A percentile compares a stretch with the other conserved stretches of the same genome.
Evolutionary conservation across 1,139 yeast species (phyloP).

Genomic region (Sugiyamaella grinbergsii): DNA sequence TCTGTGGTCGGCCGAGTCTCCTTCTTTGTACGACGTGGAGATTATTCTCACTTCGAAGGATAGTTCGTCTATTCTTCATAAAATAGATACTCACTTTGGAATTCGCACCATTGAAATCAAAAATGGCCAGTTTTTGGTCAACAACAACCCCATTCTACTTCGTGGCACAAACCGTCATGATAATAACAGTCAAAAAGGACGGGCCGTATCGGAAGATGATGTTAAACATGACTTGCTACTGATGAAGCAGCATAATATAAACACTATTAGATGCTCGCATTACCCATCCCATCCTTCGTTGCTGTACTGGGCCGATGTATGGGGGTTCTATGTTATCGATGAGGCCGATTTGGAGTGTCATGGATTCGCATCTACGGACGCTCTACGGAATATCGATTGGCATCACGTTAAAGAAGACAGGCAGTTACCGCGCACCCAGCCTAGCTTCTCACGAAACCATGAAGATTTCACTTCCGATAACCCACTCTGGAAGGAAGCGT

Average conservation of each 20-base stretch:
- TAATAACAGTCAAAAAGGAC: slow-evolving; percentile 42
- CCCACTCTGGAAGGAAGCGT: slow-evolving; percentile 41
- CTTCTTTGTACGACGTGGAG: slow-evolving; percentile 39
- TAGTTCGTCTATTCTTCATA: slow-evolving; percentile 25
- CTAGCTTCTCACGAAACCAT: slow-evolving; percentile 22
- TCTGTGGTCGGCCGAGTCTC: slow-evolving; percentile 45
- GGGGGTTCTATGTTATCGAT: slow-evolving; percentile 45
- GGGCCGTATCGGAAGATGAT: slow-evolving; percentile 43
- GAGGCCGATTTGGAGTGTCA: slow-evolving; percentile 47
- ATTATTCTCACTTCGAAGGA: slow-evolving; percentile 19
- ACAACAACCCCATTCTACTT: slow-evolving; percentile 39
- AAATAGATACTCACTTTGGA: slow-evolving; percentile 40
- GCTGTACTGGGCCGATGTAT: slow-evolving; percentile 34
- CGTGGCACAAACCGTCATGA: slow-evolving; percentile 46
- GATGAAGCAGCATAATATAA: slow-evolving; percentile 45
- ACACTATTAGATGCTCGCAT: slow-evolving; percentile 45
- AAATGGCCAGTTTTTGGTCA: slow-evolving; percentile 40
- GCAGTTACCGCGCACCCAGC: slow-evolving; percentile 23
- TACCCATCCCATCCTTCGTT: slow-evolving; percentile 41
- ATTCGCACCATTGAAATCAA: slow-evolving; percentile 40
- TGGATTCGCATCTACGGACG: slow-evolving; percentile 35
- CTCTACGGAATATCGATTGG: slow-evolving; percentile 15
- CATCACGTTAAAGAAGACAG: slow-evolving; percentile 7
- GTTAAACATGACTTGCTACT: slow-evolving; percentile 39
- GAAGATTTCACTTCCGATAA: slow-evolving; percentile 40